phyloP scores from a whole-genome alignment of 441 rosid species.

The Croton laevigatus region DNA sequence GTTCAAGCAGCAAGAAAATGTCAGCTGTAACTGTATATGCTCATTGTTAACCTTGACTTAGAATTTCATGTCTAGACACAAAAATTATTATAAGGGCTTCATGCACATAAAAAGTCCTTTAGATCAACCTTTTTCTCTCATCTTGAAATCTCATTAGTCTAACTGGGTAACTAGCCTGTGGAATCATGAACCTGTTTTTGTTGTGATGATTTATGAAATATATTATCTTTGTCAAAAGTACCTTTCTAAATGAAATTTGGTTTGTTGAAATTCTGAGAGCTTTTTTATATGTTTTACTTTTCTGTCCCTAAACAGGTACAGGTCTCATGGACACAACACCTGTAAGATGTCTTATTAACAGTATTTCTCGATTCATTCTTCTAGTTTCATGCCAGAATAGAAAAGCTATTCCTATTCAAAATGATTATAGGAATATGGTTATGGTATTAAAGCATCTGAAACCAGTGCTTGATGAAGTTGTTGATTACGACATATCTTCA shows the following conservation, averaged over 20 bases:
- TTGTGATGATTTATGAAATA: conserved; percentile 5
- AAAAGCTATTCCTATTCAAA: conserved; percentile 47
- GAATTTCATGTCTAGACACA: not conserved
- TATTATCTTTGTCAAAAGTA: conserved; percentile 14
- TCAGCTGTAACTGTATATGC: not conserved
- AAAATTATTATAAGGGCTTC: not conserved
- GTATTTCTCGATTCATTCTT: conserved; percentile 81
- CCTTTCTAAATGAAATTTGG: not conserved
- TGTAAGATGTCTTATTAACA: conserved; percentile 71
- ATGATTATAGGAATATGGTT: conserved; percentile 51
- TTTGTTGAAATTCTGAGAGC: no score
- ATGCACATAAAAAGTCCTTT: not conserved
- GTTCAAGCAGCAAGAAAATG: not conserved
- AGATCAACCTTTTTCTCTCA: not conserved
- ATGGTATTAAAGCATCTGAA: conserved; percentile 65
- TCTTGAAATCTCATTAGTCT: conserved; percentile 2
- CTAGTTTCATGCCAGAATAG: conserved; percentile 73
- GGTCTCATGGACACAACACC: conserved; percentile 64
- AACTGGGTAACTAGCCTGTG: conserved; percentile 7
- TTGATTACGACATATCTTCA: conserved; percentile 52
- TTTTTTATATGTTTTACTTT: not conserved
- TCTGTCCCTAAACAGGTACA: conserved; percentile 32
- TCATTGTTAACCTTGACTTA: not conserved
- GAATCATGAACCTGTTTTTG: not conserved
- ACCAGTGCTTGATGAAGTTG: conserved; percentile 68